These are phyloP conservation scores for Cryoendolithus antarcticus DNA, from an alignment of 2,329 filamentous ascomycete species.

Conservation along the genomic window DNA sequence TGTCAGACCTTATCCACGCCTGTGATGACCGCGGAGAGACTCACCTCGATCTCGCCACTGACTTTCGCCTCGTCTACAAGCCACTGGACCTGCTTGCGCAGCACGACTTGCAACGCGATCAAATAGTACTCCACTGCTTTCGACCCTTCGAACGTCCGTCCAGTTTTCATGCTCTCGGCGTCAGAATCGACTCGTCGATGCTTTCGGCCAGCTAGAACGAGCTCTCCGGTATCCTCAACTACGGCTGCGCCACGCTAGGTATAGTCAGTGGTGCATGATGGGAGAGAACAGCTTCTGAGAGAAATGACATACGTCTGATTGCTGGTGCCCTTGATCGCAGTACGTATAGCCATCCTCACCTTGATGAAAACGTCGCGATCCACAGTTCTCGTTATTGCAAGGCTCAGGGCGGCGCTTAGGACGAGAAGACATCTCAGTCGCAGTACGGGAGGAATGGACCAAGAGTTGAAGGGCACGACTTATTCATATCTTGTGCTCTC, in stretches of 20 bases:
- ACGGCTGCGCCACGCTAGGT: slow-evolving; percentile 19
- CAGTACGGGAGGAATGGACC: too few relatives aligned
- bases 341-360: slow-evolving; percentile 65
- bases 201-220: slow-evolving; percentile 17
- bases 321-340: slow-evolving; percentile 68
- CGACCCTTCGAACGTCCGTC: slow-evolving; percentile 41
- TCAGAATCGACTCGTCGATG: slow-evolving; percentile 18
- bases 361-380: slow-evolving; percentile 55
- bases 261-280: slow-evolving; percentile 2
- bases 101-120: slow-evolving; percentile 69
- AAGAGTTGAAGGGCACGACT: too few relatives aligned
- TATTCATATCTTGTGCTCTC: too few relatives aligned
- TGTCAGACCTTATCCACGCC: too few relatives aligned
- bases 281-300: neutral
- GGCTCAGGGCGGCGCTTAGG: slow-evolving; percentile 8
- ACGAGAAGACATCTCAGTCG: slow-evolving; percentile 1
- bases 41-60: slow-evolving; percentile 59
- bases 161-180: slow-evolving; percentile 16
- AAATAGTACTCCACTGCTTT: slow-evolving; percentile 68
- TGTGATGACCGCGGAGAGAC: slow-evolving; percentile 1
- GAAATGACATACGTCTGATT: slow-evolving; percentile 43
- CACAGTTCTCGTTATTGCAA: slow-evolving; percentile 42
- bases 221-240: slow-evolving; percentile 21
- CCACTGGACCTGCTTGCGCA: slow-evolving; percentile 70
- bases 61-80: slow-evolving; percentile 56